Percentiles rank a stretch among this genome's conserved stretches.
These are phyloP conservation scores for Candida sphagnicola DNA, from an alignment of 805 yeast genomes.

Conservation along the genomic window DNA sequence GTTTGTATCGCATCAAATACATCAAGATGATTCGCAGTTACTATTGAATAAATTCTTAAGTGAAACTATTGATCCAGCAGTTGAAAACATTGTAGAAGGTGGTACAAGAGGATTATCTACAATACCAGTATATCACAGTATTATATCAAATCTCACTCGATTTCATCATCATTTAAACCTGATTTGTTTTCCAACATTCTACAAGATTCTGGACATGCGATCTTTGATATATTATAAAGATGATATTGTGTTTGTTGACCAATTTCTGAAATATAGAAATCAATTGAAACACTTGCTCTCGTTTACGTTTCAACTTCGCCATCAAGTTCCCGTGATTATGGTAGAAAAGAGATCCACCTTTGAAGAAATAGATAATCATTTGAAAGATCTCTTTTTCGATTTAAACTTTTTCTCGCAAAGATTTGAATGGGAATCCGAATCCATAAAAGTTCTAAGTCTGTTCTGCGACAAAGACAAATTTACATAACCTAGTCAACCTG, in stretches of 20 bases:
- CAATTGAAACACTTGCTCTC: background rate
- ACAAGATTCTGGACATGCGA: background rate
- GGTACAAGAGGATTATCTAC: background rate
- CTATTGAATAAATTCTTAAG: background rate
- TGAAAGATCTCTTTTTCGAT: conserved; percentile 13
- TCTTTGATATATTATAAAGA: background rate
- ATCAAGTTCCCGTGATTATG: conserved; percentile 6
- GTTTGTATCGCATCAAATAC: too few species aligned
- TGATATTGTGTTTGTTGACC: background rate
- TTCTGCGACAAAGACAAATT: too few species aligned
- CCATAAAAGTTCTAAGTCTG: too few species aligned
- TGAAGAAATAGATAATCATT: conserved; percentile 10
- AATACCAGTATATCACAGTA: background rate
- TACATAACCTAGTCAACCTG: too few species aligned
- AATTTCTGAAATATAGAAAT: background rate
- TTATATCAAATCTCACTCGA: background rate
- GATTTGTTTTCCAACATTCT: background rate
- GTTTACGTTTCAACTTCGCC: background rate
- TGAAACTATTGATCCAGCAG: background rate
- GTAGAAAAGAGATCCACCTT: conserved; percentile 8
- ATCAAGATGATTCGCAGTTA: too few species aligned
- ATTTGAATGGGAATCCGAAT: too few species aligned
- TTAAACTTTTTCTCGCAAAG: conserved; percentile 10
- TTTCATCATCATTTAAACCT: background rate
- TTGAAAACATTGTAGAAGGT: background rate